Evolutionary conservation across 2,329 filamentous ascomycete genomes (phyloP), one percentile per base, ranked within the genome.

Genomic region (Fusarium floridanum): DNA sequence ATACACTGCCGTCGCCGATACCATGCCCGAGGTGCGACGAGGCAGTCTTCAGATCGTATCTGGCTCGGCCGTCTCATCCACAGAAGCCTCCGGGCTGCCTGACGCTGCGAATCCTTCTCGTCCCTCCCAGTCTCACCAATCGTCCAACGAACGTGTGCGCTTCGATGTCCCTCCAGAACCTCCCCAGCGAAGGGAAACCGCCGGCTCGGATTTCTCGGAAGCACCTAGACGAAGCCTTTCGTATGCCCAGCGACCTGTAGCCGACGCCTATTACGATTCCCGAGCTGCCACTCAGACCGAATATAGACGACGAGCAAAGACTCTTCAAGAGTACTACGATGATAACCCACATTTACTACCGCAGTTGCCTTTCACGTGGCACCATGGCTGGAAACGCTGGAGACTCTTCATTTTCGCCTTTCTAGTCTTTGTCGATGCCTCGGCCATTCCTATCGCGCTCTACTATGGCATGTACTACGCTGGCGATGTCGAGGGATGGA

Each of bases 401-500:
- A 85, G 85, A 64, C 84, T 88, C 16, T 85, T 85, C 71, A 68
- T 88, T 11, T 84, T 88, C 64, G 83, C 83, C 43, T 84, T 89
- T 65, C 78, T 88, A 27, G 82, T 88, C 65, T 84, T 88, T 66
- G 77, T 89, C 34, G 83, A 84, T 43, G 83, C 82, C 32, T 84
- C 82, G 10, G 81, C 78, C 10, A 67, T 89, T 22, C 88, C 88
- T 22, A 87, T 90, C 67, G 80, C 86, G 2, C 80, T 90, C 6
- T 90, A 87, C 81, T 90, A 89, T 72, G 84, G 84, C 22, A 81
- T 90, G 66, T 83, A 82, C 73, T 88, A 82, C 53, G 83, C 80
- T 5, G 83, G 82, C 36, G 22, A 81, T 22, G 82, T 84, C 24
- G 41, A 85, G 80, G 81, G 82, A 43, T 84, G 78, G 76, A 84